Base-by-base conservation (phyloP, 2,329 filamentous ascomycete genomes). In the Neocatenulostroma microsporum region DNA sequence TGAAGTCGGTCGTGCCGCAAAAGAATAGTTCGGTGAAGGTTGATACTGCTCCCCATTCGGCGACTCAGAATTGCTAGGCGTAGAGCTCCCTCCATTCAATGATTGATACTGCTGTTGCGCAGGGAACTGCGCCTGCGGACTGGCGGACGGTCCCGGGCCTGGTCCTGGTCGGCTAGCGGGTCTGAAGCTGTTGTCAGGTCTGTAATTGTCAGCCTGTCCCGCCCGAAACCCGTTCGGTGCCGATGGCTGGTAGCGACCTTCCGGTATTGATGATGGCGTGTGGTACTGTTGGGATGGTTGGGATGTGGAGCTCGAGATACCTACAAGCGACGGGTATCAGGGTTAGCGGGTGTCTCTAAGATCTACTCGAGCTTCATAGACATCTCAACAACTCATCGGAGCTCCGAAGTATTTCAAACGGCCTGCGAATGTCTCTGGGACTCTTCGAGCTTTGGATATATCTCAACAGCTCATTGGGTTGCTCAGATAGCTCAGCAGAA, bases 181-280 rank as follows among this genome's bases (percentile, higher is more conserved):
- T 20, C 34, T 29, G 18, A 34, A 38, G 4, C 29, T 14, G 34
- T 41, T 34, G 18, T 20, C 21, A 5, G 21, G 40, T 30, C 40
- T 35, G 14, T 39, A 39, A 10, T 13, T 19, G 39, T 42, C 40
- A 36, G 40, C 35, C 21, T 39, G 31, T n/a, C n/a, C n/a, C n/a
- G n/a, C n/a, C n/a, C 31, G 36, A 18, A 29, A 36, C 10, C 13
- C 20, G 10, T 35, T 21, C 14, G 23, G 24, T 18, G 15, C 24
- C 14, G 37, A 21, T 20, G 25, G 30, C 30, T 37, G 34, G 24
- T 41, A 29, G 13, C 15, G 32, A 19, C 23, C 18, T 11, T 38
- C 36, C 23, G 40, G 36, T 35, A 42, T 8, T n/a, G 40, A 42
- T 35, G 40, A 25, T 26, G 40, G 40, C 19, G 40, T 42, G 17